Base-by-base conservation (phyloP, 2,329 filamentous ascomycete genomes). In the Exserohilum rostratum region DNA sequence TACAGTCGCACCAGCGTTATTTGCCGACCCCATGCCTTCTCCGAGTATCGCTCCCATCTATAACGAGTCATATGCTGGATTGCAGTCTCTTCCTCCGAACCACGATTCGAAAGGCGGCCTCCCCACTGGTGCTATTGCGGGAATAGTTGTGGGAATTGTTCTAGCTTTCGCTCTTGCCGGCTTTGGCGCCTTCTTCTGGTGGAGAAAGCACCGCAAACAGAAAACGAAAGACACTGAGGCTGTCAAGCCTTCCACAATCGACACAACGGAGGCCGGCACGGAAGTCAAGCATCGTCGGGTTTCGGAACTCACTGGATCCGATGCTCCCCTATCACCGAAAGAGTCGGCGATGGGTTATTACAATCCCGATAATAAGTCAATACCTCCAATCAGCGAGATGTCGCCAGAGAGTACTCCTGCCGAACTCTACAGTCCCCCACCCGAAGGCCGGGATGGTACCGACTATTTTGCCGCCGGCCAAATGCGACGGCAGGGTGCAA, bases 291-390 rank as follows among this genome's bases (percentile, higher is more conserved):
- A 67, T 42, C 68, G 67, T 22, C 68, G 68, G 20, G 55, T 72
- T 25, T 73, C 68, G 11, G 72, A 75, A 42, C 68, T 74, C n/a
- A 67, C 58, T 11, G 69, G 70, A n/a, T 72, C 70, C 2, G 64
- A 72, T 10, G 38, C 60, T 17, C 62, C 65, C 2, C 53, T 58
- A 5, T 71, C 69, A 9, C 69, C 69, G 5, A 68, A 65, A 45
- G 50, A 64, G 2, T 61, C 63, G n/a, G 18, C 60, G 1, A 50
- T 50, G 12, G 69, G 66, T 6, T 74, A 67, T 50, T 74, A 72
- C 38, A 50, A 49, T 5, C 30, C 49, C 15, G 62, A 69, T 5
- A 50, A 65, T 5, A 72, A 73, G 33, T 61, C 60, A 4, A 63
- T 69, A 33, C 70, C 70, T 3, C 62, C 70, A 1, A 72, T 75